These are phyloP conservation scores for Purpureocillium takamizusanense DNA, from an alignment of 2,329 filamentous ascomycete species.

Conservation along the genomic window DNA sequence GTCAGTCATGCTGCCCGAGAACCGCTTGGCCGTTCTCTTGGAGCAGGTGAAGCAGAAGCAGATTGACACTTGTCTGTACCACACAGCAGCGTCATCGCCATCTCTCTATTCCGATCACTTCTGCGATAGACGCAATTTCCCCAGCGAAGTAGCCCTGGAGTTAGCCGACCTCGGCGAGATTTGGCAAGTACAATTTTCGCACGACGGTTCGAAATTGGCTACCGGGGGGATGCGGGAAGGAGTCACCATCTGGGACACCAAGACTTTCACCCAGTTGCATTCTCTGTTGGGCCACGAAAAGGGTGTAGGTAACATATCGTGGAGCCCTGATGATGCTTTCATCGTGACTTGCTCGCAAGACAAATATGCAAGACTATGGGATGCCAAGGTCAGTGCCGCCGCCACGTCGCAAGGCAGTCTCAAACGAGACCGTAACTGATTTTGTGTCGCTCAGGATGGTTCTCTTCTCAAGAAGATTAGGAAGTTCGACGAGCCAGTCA, in stretches of 20 bases:
- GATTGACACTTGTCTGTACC: slow-evolving; percentile 76
- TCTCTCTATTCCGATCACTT: slow-evolving; percentile 84
- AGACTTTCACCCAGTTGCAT: slow-evolving; percentile 55
- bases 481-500: slow-evolving; percentile 75
- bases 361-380: slow-evolving; percentile 66
- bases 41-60: slow-evolving; percentile 78
- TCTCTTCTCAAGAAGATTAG: slow-evolving; percentile 53
- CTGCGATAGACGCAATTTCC: slow-evolving; percentile 75
- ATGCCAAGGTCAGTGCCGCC: slow-evolving; percentile 47
- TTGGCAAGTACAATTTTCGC: slow-evolving; percentile 86
- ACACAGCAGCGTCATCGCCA: slow-evolving; percentile 69
- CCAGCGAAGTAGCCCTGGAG: slow-evolving; percentile 60
- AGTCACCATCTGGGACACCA: slow-evolving; percentile 76
- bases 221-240: slow-evolving; percentile 69
- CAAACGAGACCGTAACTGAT: too few species aligned
- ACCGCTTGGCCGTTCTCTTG: slow-evolving; percentile 72
- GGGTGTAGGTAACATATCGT: slow-evolving; percentile 72
- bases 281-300: slow-evolving; percentile 55
- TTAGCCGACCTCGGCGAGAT: slow-evolving; percentile 71
- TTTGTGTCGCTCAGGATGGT: slow-evolving; percentile 42
- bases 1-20: slow-evolving; percentile 92
- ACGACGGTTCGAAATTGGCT: slow-evolving; percentile 74
- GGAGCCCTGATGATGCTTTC: slow-evolving; percentile 86
- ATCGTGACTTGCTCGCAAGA: slow-evolving; percentile 78
- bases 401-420: background rate